Base-by-base conservation (phyloP, 1,284 basidiomycete genomes). In the Pyrrhoderma lamaoense region DNA sequence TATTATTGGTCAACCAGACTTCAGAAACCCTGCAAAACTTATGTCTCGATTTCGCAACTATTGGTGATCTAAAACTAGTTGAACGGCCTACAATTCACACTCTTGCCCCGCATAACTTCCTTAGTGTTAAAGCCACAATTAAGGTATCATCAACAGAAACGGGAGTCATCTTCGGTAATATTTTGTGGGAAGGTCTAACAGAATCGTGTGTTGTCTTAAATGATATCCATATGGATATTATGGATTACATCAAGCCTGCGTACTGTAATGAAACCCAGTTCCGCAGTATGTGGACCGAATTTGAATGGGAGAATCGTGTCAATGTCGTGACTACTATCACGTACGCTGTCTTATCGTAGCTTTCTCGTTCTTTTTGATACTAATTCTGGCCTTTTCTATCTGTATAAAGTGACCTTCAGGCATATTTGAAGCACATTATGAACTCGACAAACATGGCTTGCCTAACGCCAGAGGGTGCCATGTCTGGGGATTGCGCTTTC, bases 241-340 rank as follows among this genome's bases (percentile, higher is more conserved):
- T 99, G 89, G 95, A 98, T 68, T 99, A 98, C 69, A 99, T 99
- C 73, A 93, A 96, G 67, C 94, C 95, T 0, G 92, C 93, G 3
- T 90, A 90, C 64, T 96, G 93, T 70, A 96, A 87, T 54, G 95
- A 99, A 67, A 84, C 89, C 27, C 90, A 95, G 79, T 95, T 95
- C 81, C 81, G 93, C 36, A 89, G 81, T 67, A 94, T 94, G 91
- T 95, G 93, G 93, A 96, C 92, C 45, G 93, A 95, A 68, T 96
- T 96, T 60, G 93, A 96, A 67, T 97, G 93, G 93, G 93, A 96
- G 75, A 97, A 97, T 74, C 82, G 93, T 62, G 93, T 96, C 55
- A 94, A 94, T 61, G 91, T 96, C 52, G 86, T 85, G 60, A 91
- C 86, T 40, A 67, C 80, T 18, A 85, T 93, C 63, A 80, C 80